Conservation (phyloP, 164 flowering plant species). For the Umbellularia californica region DNA sequence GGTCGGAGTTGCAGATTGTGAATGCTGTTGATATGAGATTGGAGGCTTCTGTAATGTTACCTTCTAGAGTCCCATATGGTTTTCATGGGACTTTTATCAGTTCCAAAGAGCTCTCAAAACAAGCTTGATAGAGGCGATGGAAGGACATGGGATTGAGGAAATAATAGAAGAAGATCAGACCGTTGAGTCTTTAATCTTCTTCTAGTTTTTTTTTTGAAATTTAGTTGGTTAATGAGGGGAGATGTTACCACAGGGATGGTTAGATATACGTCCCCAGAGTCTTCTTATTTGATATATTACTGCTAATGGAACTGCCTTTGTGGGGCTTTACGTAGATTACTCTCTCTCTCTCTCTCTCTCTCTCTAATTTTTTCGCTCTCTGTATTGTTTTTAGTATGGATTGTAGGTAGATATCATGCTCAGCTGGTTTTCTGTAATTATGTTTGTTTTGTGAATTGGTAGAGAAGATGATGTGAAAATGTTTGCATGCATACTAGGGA, state of each 20-base stretch:
- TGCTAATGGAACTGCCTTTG: neutral
- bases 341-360: neutral
- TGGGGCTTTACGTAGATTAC: neutral
- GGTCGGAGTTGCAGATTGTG: constrained; percentile 31
- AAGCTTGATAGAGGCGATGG: constrained; percentile 20
- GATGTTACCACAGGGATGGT: constrained; percentile 33
- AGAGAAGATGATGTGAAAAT: too few species aligned
- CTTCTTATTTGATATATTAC: neutral
- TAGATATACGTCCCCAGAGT: constrained; percentile 33
- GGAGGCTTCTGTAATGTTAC: constrained; percentile 29
- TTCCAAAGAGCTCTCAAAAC: constrained; percentile 45
- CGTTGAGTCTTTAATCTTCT: neutral
- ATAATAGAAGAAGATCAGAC: too few species aligned
- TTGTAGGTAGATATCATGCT: constrained; percentile 24
- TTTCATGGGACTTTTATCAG: constrained; percentile 56
- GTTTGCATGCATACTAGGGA: too few species aligned
- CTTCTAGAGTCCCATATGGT: constrained; percentile 47
- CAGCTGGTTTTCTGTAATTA: constrained; percentile 22
- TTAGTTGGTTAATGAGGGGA: neutral
- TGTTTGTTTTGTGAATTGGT: neutral
- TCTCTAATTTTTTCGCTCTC: neutral
- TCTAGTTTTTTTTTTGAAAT: neutral
- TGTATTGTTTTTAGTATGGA: neutral
- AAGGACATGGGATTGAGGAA: too few species aligned
- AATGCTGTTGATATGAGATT: constrained; percentile 24